Percentiles rank a stretch among this genome's conserved stretches.
Evolutionary conservation across 345 rosid genomes (phyloP).

Genomic region (Capsella bursapastoris): DNA sequence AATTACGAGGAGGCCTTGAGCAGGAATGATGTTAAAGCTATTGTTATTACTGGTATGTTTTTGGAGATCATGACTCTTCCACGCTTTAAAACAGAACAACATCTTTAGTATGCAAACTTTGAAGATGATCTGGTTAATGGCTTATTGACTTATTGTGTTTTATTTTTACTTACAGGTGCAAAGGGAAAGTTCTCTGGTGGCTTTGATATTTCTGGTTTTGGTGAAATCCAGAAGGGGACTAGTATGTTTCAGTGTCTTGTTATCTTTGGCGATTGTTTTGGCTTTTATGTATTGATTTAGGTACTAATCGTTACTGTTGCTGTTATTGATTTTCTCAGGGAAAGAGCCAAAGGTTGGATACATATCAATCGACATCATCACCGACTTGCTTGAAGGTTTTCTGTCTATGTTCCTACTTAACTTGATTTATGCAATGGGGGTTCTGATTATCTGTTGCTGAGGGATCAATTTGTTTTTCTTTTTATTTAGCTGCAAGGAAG

Average conservation of each 20-base stretch:
- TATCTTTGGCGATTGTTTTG: constrained; percentile 11
- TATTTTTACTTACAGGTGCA: constrained; percentile 55
- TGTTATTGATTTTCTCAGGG: constrained; percentile 49
- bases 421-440: not conserved
- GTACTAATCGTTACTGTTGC: constrained; percentile 8
- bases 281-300: constrained; percentile 15
- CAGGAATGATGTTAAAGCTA: constrained; percentile 93
- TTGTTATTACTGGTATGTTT: constrained; percentile 77
- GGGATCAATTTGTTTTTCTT: constrained; percentile 27
- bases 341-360: constrained; percentile 64
- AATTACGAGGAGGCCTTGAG: constrained; percentile 72
- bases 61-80: constrained; percentile 10
- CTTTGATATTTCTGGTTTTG: constrained; percentile 81
- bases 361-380: constrained; percentile 65
- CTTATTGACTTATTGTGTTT: not conserved
- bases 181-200: constrained; percentile 97
- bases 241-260: constrained; percentile 45
- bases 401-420: not conserved
- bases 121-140: constrained; percentile 4
- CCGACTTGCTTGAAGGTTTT: constrained; percentile 81
- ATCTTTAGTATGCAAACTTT: not conserved
- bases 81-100: not conserved
- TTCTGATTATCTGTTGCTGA: constrained; percentile 28
- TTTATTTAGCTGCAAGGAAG: constrained; percentile 73
- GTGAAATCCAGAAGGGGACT: constrained; percentile 63